Conservation (phyloP, 306 rosid genomes). For the Lathyrus sativus region DNA sequence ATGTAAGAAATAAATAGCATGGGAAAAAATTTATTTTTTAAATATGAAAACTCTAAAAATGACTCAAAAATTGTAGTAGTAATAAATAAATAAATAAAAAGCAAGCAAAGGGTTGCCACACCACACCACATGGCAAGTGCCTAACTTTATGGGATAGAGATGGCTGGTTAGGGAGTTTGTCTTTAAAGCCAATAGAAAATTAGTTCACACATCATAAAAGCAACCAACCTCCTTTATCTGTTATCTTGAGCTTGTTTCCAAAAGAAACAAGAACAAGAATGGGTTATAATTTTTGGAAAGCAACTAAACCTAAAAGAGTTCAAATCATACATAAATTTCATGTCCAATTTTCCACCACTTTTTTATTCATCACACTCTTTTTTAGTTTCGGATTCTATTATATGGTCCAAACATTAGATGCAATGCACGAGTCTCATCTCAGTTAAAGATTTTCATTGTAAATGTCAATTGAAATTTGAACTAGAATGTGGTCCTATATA, state of each 20-base stretch:
- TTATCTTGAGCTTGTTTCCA: not conserved
- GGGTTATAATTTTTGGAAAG: conserved; percentile 2
- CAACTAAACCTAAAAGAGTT: conserved; percentile 12
- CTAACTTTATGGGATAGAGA: conserved; percentile 39
- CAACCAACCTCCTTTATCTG: conserved; percentile 19
- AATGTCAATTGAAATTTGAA: not conserved
- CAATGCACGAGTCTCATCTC: conserved; percentile 19
- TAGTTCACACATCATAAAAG: conserved; percentile 27
- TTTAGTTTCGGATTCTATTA: conserved; percentile 15
- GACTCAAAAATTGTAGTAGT: not conserved
- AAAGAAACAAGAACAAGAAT: conserved; percentile 28
- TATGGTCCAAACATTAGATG: conserved; percentile 16
- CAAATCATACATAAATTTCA: too few relatives aligned
- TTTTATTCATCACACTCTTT: conserved; percentile 15
- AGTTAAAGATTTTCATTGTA: not conserved
- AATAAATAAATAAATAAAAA: not conserved
- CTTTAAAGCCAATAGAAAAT: conserved; percentile 26
- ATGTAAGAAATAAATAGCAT: too few relatives aligned
- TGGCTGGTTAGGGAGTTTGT: conserved; percentile 30
- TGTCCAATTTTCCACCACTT: conserved; percentile 26
- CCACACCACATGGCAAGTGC: conserved; percentile 35
- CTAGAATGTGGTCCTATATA: conserved; percentile 32
- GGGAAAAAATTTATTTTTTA: too few relatives aligned
- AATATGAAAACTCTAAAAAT: not conserved
- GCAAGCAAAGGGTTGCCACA: not conserved